Base-by-base conservation (phyloP, 2,329 filamentous ascomycete genomes). In the Monosporascus sp. region DNA sequence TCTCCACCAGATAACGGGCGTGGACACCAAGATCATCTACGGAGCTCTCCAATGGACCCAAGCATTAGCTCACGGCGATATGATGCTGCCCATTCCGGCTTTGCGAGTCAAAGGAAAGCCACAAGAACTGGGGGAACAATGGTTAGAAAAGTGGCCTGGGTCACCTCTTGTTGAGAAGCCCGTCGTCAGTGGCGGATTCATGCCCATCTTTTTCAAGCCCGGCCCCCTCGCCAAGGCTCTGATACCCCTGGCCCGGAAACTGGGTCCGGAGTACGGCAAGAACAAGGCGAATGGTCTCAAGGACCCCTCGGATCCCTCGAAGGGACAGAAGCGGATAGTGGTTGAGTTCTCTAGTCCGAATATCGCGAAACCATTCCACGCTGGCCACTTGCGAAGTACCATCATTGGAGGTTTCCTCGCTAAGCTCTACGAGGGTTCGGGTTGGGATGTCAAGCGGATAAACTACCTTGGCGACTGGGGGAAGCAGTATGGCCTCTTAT, bases 391-490 rank as follows among this genome's bases (percentile, higher is more conserved):
- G 60, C 79, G 87, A 62, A 89, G 85, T 64, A 91, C 88, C 49
- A 89, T 91, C 58, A 87, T 90, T 53, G 87, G 88, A 44, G 85
- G 85, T 31, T 89, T 88, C 67, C 71, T 90, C 20, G 76, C 84
- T 22, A 89, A 89, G 62, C 67, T 90, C 2, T 88, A 90, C 65
- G 76, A 85, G 62, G 76, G 71, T 18, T 81, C 83, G 49, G 88
- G 87, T 20, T 90, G 86, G 83, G 81, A 90, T 37, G 86, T 89
- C 0, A 70, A 83, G 45, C 77, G 82, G 24, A 79, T 90, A 74
- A 90, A 90, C 71, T 91, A 90, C 64, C 77, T 90, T 0, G 88
- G 88, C 37, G 88, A 91, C 66, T 91, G 88, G 88, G 88, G 88
- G 24, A 88, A 87, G 70, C 86, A 88, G 64, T 88, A 80, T 48